Conservation (phyloP, 106 monocot species). For the Iris macrosiphon region DNA sequence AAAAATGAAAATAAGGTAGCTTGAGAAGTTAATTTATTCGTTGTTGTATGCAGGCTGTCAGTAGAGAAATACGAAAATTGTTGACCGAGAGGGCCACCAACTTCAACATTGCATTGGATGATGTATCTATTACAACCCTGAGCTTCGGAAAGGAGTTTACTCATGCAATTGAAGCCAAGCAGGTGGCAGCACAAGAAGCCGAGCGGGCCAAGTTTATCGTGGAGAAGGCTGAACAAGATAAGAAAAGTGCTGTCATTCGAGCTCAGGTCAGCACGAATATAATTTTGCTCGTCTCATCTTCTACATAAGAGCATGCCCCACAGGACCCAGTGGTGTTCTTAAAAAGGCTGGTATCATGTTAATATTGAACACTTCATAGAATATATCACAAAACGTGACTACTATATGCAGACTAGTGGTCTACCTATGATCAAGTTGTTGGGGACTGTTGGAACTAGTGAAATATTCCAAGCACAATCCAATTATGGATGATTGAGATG, state of each 20-base stretch:
- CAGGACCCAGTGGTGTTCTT: no score
- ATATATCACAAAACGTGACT: no score
- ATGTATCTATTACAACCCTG: slow-evolving; percentile 61
- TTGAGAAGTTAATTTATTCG: neutral
- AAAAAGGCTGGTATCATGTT: no score
- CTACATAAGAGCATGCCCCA: no score
- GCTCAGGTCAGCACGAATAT: slow-evolving; percentile 38
- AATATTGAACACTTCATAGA: no score
- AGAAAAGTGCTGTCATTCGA: slow-evolving; percentile 66
- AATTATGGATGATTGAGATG: no score
- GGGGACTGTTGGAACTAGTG: no score
- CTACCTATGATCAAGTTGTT: no score
- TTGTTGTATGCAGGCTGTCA: slow-evolving; percentile 30
- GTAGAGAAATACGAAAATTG: slow-evolving; percentile 58
- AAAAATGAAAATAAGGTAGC: no score
- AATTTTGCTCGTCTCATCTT: neutral
- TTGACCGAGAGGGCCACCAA: slow-evolving; percentile 53
- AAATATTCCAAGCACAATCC: no score
- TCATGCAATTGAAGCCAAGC: slow-evolving; percentile 73
- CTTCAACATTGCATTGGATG: slow-evolving; percentile 66
- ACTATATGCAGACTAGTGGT: no score
- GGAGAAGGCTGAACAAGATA: slow-evolving; percentile 73
- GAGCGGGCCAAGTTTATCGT: slow-evolving; percentile 71
- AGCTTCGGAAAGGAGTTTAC: slow-evolving; percentile 77
- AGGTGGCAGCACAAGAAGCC: slow-evolving; percentile 77